Conservation (phyloP, 495 filamentous ascomycete genomes). For the Ramalina peruviana region DNA sequence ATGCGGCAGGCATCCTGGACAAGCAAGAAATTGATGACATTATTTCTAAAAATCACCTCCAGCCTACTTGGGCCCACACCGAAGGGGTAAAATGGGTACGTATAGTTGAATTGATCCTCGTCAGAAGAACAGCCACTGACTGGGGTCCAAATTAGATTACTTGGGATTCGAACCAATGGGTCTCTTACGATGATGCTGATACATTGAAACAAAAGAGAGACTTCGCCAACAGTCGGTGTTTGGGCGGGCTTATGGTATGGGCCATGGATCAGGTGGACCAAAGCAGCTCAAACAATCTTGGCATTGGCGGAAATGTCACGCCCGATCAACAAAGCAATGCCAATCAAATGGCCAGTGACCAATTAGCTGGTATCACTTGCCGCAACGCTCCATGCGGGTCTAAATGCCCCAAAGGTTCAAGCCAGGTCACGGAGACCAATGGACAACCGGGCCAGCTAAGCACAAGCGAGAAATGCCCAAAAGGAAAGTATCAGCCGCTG, state of each 20-base stretch:
- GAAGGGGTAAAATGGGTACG: conserved; percentile 17
- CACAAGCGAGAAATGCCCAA: conserved; percentile 10
- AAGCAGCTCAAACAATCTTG: conserved; percentile 9
- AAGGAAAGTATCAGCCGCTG: conserved; percentile 10
- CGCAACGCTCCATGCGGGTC: conserved; percentile 9
- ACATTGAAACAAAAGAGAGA: conserved; percentile 29
- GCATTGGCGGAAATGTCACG: conserved; percentile 1
- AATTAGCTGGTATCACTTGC: conserved; percentile 9
- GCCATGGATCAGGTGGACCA: conserved; percentile 19
- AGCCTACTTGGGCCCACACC: conserved; percentile 12
- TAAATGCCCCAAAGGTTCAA: conserved; percentile 11
- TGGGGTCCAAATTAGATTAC: conserved; percentile 17
- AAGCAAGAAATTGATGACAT: conserved; percentile 19
- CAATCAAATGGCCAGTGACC: conserved; percentile 10
- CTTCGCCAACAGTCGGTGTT: conserved; percentile 23
- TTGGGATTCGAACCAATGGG: conserved; percentile 29
- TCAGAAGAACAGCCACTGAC: conserved; percentile 11
- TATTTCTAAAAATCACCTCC: conserved; percentile 13
- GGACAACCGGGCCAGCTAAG: conserved; percentile 16
- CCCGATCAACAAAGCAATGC: conserved; percentile 10
- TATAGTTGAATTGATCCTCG: background rate
- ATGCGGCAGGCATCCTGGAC: conserved; percentile 16
- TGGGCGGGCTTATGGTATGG: conserved; percentile 34
- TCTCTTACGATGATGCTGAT: conserved; percentile 28
- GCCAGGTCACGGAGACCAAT: conserved; percentile 13